Conservation (phyloP, 2,329 filamentous ascomycete species). For the Fusarium tupiense region DNA sequence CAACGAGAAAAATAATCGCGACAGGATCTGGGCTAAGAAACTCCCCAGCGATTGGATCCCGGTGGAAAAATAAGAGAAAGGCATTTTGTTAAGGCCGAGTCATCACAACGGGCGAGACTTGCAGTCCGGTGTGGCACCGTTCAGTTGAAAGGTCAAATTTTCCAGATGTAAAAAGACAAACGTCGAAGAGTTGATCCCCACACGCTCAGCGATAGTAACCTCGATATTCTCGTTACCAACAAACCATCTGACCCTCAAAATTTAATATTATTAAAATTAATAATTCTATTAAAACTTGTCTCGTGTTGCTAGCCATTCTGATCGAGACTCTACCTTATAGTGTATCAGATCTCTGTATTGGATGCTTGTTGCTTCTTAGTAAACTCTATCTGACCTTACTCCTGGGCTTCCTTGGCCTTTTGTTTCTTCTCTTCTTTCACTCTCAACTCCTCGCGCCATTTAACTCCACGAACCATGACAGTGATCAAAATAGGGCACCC, state of each 20-base stretch:
- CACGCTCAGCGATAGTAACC: not conserved
- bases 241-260: no score
- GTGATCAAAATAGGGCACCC: constrained; percentile 53
- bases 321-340: not conserved
- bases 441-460: constrained; percentile 53
- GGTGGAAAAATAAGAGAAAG: not conserved
- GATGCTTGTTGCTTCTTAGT: not conserved
- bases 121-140: not conserved
- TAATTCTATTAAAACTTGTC: not conserved
- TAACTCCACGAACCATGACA: constrained; percentile 54
- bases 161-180: constrained; percentile 7
- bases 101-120: constrained; percentile 13
- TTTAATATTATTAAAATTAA: not conserved
- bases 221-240: not conserved
- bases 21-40: not conserved
- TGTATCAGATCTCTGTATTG: not conserved
- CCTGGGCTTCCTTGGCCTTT: constrained; percentile 14
- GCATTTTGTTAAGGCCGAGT: constrained; percentile 11
- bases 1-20: not conserved
- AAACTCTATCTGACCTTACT: not conserved
- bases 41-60: not conserved
- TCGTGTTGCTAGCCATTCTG: not conserved
- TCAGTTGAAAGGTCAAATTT: not conserved
- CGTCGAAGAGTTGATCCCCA: not conserved
- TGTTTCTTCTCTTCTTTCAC: constrained; percentile 40